Percentiles rank a stretch among this genome's conserved stretches.
phyloP scores from a whole-genome alignment of 176 grass and related monocot species.

The Elymus sibiricus region DNA sequence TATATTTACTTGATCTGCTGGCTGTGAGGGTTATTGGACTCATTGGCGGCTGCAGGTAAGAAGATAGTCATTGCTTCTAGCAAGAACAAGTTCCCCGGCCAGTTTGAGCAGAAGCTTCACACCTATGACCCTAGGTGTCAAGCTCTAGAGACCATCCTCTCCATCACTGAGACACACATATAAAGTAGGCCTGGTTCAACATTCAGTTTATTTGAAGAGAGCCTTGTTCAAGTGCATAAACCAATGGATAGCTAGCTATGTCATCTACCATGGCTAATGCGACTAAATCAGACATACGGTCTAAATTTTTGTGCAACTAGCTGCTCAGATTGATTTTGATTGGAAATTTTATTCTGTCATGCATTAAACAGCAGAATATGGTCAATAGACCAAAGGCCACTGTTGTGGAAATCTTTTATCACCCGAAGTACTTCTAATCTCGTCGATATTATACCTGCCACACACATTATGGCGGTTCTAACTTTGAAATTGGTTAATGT shows the following conservation, averaged over 20 bases:
- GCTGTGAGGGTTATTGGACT: not conserved
- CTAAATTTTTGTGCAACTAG: too few species aligned
- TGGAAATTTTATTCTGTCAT: too few species aligned
- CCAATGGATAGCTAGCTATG: not conserved
- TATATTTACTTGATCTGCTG: not conserved
- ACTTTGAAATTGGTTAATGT: too few species aligned
- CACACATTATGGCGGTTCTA: too few species aligned
- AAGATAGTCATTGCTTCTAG: not conserved
- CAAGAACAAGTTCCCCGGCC: not conserved
- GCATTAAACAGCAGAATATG: too few species aligned
- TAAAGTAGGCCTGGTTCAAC: not conserved
- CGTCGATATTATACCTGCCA: too few species aligned
- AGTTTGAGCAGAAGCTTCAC: not conserved
- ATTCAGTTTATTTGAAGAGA: not conserved
- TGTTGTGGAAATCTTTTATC: too few species aligned
- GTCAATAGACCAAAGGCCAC: too few species aligned
- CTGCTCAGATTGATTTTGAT: too few species aligned
- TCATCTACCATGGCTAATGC: not conserved
- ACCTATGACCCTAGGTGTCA: not conserved
- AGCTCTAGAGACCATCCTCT: not conserved
- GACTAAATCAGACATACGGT: not conserved
- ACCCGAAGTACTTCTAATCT: too few species aligned
- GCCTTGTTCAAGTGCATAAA: not conserved
- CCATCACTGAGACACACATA: not conserved
- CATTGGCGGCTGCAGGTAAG: not conserved